phyloP scores from a whole-genome alignment of 192 early-diverging fungal species.

The Linnemannia exigua region DNA sequence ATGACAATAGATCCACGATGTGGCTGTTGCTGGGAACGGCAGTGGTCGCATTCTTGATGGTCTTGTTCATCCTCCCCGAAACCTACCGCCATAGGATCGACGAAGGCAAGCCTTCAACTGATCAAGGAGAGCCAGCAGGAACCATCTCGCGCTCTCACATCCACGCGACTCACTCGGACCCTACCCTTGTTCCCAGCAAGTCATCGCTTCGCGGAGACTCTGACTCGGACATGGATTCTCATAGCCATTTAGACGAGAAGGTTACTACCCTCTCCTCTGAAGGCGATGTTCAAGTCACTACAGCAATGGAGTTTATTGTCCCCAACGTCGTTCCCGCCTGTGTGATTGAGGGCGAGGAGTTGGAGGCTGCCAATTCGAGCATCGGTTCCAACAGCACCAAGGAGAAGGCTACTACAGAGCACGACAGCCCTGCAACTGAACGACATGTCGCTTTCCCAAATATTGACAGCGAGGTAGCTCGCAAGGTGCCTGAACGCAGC shows the following conservation, averaged over 20 bases:
- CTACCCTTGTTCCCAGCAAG: conserved; percentile 41
- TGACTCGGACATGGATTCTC: not conserved
- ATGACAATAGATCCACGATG: conserved; percentile 33
- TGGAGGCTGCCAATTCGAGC: not conserved
- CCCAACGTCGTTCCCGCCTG: conserved; percentile 33
- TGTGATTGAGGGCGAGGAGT: conserved; percentile 10
- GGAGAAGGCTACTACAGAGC: not conserved
- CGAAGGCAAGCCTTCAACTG: conserved; percentile 31
- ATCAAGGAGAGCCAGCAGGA: not conserved
- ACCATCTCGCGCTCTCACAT: conserved; percentile 17
- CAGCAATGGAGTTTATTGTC: conserved; percentile 42
- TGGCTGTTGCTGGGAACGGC: conserved; percentile 49
- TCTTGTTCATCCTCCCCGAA: conserved; percentile 61
- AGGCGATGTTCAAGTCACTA: not conserved
- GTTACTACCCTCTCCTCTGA: not conserved
- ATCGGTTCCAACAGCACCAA: not conserved
- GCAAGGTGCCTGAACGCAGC: not conserved
- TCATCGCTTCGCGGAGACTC: conserved; percentile 27
- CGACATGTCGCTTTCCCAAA: conserved; percentile 40
- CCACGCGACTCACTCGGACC: conserved; percentile 41
- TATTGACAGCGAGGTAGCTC: not conserved
- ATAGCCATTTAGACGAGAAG: not conserved
- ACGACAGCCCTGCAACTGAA: not conserved
- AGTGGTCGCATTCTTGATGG: conserved; percentile 31
- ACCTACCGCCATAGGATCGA: conserved; percentile 60